phyloP scores from a whole-genome alignment of 1,284 basidiomycete genomes.

The Singerocomus rubriflavus region DNA sequence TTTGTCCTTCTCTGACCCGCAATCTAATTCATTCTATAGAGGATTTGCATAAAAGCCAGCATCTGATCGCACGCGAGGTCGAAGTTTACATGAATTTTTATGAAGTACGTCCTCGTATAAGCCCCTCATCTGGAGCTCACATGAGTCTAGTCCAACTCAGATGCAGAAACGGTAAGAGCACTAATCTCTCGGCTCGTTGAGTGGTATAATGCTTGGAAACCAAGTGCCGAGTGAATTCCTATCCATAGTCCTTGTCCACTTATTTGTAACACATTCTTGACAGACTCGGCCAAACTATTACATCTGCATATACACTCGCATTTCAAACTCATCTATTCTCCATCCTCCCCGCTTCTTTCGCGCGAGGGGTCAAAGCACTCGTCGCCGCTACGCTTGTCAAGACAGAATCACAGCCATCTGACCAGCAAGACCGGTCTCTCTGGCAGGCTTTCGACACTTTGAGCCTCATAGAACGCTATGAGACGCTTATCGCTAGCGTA shows the following conservation, averaged over 20 bases:
- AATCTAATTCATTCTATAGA: constrained; percentile 40
- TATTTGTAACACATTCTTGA: constrained; percentile 12
- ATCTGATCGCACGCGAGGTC: constrained; percentile 61
- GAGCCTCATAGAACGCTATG: constrained; percentile 81
- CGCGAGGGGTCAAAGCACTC: constrained; percentile 61
- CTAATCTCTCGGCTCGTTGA: constrained; percentile 56
- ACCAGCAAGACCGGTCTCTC: constrained; percentile 36
- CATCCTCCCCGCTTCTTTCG: constrained; percentile 61
- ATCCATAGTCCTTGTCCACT: constrained; percentile 1
- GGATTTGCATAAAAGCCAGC: constrained; percentile 56
- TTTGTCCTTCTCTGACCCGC: neutral
- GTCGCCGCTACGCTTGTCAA: constrained; percentile 54
- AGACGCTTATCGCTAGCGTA: constrained; percentile 77
- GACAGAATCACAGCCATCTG: constrained; percentile 28
- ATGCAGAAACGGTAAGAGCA: constrained; percentile 46
- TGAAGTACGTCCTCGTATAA: constrained; percentile 43
- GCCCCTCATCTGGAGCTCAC: constrained; percentile 6
- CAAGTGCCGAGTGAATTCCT: constrained; percentile 49
- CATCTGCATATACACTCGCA: constrained; percentile 55
- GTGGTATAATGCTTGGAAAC: constrained; percentile 69
- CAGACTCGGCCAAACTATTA: constrained; percentile 61
- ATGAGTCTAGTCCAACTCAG: constrained; percentile 40
- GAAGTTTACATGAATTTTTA: constrained; percentile 54
- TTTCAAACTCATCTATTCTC: constrained; percentile 74
- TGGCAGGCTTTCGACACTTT: constrained; percentile 72